phyloP scores from a whole-genome alignment of 2,329 filamentous ascomycete species.

The Xylariaceae sp. region DNA sequence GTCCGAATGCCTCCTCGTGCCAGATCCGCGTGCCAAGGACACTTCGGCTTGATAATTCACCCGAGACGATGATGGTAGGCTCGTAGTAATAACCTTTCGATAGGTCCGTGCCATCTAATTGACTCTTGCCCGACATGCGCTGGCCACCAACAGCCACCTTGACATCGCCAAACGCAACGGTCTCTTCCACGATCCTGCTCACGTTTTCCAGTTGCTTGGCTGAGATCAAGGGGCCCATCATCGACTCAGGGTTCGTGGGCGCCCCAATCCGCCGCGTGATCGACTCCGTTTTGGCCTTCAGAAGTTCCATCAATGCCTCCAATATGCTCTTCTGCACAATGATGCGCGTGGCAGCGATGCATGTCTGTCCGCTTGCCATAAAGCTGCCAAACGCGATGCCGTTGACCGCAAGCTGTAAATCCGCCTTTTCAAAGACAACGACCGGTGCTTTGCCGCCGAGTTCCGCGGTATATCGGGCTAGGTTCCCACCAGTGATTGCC shows the following conservation, averaged over 20 bases:
- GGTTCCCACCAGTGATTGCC: conserved; percentile 61
- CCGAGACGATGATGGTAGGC: conserved; percentile 67
- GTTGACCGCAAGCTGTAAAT: conserved; percentile 65
- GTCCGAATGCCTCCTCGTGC: conserved; percentile 80
- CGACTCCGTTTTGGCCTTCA: conserved; percentile 61
- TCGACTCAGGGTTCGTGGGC: conserved; percentile 53
- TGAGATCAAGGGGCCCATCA: conserved; percentile 65
- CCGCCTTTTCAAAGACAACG: conserved; percentile 63
- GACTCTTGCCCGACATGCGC: conserved; percentile 46
- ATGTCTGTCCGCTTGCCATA: conserved; percentile 55
- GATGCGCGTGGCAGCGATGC: conserved; percentile 70
- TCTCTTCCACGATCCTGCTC: conserved; percentile 63
- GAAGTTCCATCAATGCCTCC: conserved; percentile 60
- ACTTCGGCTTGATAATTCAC: conserved; percentile 49
- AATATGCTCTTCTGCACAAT: conserved; percentile 69
- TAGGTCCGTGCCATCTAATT: conserved; percentile 51
- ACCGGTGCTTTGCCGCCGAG: conserved; percentile 70
- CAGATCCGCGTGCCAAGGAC: conserved; percentile 71
- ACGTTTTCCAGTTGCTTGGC: conserved; percentile 63
- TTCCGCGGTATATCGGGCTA: conserved; percentile 69
- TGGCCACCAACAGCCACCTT: conserved; percentile 43
- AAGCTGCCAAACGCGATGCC: conserved; percentile 63
- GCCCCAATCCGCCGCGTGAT: conserved; percentile 55
- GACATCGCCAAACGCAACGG: conserved; percentile 50
- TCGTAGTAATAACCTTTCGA: conserved; percentile 70